Evolutionary conservation across 2,329 filamentous ascomycete genomes (phyloP), one percentile per base, ranked within the genome.

Genomic region (Knoxdaviesia capensis): DNA sequence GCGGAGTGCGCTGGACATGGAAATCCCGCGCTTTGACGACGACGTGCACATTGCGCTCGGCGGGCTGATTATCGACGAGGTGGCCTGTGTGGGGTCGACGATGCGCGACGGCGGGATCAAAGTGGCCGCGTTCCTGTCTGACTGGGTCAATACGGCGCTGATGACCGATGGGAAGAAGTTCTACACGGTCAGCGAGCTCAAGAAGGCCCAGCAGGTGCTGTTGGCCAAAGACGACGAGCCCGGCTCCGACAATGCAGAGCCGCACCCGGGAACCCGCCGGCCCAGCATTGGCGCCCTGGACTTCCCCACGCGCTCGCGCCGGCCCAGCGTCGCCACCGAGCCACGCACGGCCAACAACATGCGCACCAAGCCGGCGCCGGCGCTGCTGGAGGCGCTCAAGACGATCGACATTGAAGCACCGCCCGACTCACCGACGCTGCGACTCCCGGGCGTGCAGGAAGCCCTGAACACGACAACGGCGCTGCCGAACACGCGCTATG

Each of bases 31-130:
- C 29, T 46, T 46, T 34, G 39, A 36, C 4, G 40, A 44, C 20
- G 45, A 46, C 40, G 45, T 46, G 11, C 43, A 44, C 34, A 41
- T 46, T 9, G 20, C 32, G 6, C 43, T 46, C 32, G 43, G 33
- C 20, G 45, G 45, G 31, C n/a, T 46, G 29, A 10, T 34, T n/a
- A 39, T 44, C 28, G 45, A 46, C 29, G 40, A 44, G 29, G 38
- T 46, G 10, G 32, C 29, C 29, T 32, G 32, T n/a, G 43, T 45
- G 5, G 45, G 45, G 7, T 38, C n/a, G 20, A 20, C 20, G 20
- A 20, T 20, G 20, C 20, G 20, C 20, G 20, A 20, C 20, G 20
- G 20, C 20, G 20, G 20, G 20, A 20, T 20, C 20, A 20, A 20
- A 20, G 20, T 20, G 20, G 20, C 20, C 20, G 20, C 20, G 20